phyloP scores from a whole-genome alignment of 306 rosid genomes.

The Cucumis melo region DNA sequence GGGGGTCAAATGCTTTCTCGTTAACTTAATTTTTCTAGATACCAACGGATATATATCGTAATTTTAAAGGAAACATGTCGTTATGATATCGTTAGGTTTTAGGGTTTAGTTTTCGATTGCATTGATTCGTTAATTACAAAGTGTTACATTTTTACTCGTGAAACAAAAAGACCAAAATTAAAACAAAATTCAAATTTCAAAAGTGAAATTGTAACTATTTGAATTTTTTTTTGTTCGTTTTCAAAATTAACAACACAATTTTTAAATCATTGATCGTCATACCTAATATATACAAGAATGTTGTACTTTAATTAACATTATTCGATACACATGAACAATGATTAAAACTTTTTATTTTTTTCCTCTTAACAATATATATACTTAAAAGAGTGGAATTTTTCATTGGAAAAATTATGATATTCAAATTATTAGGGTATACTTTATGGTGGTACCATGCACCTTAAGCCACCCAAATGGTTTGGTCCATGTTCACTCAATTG shows the following conservation, averaged over 20 bases:
- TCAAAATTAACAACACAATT: neutral
- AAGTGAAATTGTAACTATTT: too few relatives aligned
- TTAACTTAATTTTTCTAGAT: too few relatives aligned
- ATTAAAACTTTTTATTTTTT: neutral
- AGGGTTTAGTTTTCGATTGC: too few relatives aligned
- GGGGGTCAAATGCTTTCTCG: neutral
- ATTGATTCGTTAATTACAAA: too few relatives aligned
- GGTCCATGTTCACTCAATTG: slow-evolving; percentile 6
- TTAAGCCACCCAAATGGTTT: neutral
- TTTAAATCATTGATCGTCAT: neutral
- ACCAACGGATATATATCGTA: too few relatives aligned
- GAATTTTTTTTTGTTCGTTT: too few relatives aligned
- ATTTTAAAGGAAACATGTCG: too few relatives aligned
- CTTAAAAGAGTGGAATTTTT: neutral
- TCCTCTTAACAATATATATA: neutral
- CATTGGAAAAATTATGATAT: neutral
- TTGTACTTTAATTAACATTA: neutral
- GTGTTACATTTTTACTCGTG: too few relatives aligned
- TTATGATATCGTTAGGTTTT: too few relatives aligned
- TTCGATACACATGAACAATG: neutral
- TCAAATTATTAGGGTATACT: neutral
- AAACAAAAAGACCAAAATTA: too few relatives aligned
- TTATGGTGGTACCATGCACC: neutral
- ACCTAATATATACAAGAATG: neutral
- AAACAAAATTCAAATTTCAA: too few relatives aligned